phyloP scores from a whole-genome alignment of 2,329 filamentous ascomycete genomes.

The Verticillium klebahnii region DNA sequence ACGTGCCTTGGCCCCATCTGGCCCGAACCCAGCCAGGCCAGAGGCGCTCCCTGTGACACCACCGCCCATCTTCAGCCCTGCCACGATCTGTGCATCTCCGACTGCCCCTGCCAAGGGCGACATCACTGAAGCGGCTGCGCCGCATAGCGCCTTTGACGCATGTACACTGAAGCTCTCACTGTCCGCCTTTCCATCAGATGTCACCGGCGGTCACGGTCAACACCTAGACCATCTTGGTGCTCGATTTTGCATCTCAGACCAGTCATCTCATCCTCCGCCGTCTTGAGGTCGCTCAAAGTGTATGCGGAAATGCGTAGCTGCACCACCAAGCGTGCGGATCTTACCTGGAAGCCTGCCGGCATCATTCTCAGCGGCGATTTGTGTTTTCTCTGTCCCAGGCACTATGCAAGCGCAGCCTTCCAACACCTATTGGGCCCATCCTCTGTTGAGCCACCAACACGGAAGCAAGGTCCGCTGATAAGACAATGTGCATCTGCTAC shows the following conservation, averaged over 20 bases:
- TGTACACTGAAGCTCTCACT: slow-evolving; percentile 11
- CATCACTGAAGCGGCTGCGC: slow-evolving; percentile 20
- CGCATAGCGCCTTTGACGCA: slow-evolving; percentile 33
- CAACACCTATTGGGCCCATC: slow-evolving; percentile 35
- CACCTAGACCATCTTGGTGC: slow-evolving; percentile 62
- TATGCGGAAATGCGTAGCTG: slow-evolving; percentile 88
- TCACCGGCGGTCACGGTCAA: slow-evolving; percentile 30
- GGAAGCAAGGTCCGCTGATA: slow-evolving; percentile 1
- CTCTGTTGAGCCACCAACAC: slow-evolving; percentile 49
- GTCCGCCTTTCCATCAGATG: background rate
- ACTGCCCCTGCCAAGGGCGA: background rate
- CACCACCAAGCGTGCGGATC: slow-evolving; percentile 73
- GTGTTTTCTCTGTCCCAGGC: background rate
- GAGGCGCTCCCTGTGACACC: background rate
- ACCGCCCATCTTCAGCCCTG: background rate
- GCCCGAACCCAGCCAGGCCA: background rate
- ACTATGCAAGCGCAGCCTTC: background rate
- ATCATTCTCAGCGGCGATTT: slow-evolving; percentile 55
- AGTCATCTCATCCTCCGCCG: slow-evolving; percentile 72
- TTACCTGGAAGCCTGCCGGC: slow-evolving; percentile 76
- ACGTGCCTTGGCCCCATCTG: background rate
- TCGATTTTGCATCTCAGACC: slow-evolving; percentile 70
- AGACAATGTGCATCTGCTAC: slow-evolving; percentile 49
- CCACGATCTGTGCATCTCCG: background rate
- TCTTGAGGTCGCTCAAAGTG: slow-evolving; percentile 74